These are phyloP conservation scores for Podospora australis DNA, from an alignment of 495 filamentous ascomycete genomes.

Conservation along the genomic window DNA sequence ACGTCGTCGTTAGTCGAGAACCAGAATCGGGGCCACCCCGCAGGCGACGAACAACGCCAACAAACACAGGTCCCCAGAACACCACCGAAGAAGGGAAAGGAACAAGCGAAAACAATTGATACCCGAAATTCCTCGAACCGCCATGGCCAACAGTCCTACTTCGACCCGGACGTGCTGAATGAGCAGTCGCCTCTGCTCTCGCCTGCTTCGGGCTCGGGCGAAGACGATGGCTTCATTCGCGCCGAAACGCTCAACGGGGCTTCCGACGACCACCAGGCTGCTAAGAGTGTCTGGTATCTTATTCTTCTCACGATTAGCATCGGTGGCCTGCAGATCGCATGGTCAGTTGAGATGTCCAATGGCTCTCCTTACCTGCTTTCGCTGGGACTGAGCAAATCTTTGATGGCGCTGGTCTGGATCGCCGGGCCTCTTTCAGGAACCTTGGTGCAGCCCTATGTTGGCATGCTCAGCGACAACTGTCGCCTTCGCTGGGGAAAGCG, in stretches of 20 bases:
- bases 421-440: slow-evolving; percentile 81
- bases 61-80: slow-evolving; percentile 8
- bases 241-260: slow-evolving; percentile 25
- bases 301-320: slow-evolving; percentile 77
- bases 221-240: slow-evolving; percentile 35
- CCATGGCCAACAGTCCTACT: slow-evolving; percentile 6
- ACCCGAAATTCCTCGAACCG: slow-evolving; percentile 7
- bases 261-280: slow-evolving; percentile 44
- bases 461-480: slow-evolving; percentile 84
- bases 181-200: slow-evolving; percentile 57
- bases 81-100: slow-evolving; percentile 4
- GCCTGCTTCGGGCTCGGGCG: slow-evolving; percentile 29
- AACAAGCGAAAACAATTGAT: slow-evolving; percentile 4
- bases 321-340: slow-evolving; percentile 86
- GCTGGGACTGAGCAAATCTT: slow-evolving; percentile 82
- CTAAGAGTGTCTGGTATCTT: slow-evolving; percentile 77
- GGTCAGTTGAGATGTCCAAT: slow-evolving; percentile 85
- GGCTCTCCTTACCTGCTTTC: slow-evolving; percentile 66
- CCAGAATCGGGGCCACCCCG: slow-evolving; percentile 24
- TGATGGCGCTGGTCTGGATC: slow-evolving; percentile 93
- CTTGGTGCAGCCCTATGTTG: slow-evolving; percentile 89
- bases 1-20: slow-evolving; percentile 29
- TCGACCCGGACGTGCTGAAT: slow-evolving; percentile 29
- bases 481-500: slow-evolving; percentile 74
- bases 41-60: slow-evolving; percentile 14